A percentile compares a stretch with the other conserved stretches of the same genome.
Evolutionary conservation across 176 grass and related monocot species (phyloP).

Genomic region (Oryza meyeriana): DNA sequence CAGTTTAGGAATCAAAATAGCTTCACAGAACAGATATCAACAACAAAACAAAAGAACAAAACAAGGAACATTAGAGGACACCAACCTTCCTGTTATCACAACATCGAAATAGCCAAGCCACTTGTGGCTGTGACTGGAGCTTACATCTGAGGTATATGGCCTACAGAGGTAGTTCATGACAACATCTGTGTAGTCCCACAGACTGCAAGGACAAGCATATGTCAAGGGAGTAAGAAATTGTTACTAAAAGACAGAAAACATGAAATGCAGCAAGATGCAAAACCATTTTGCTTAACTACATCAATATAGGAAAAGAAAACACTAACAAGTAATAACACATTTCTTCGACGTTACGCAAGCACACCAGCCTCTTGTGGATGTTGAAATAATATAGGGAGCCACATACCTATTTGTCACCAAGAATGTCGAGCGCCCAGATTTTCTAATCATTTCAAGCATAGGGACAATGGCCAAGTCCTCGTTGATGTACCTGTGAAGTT

Average conservation of each 20-base stretch:
- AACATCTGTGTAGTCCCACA: slow-evolving; percentile 98
- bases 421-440: slow-evolving; percentile 86
- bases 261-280: slow-evolving; percentile 11
- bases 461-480: slow-evolving; percentile 88
- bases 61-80: neutral
- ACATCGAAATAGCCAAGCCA: slow-evolving; percentile 98
- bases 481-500: slow-evolving; percentile 80
- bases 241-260: slow-evolving; percentile 19
- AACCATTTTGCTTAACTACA: slow-evolving; percentile 1
- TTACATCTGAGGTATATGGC: slow-evolving; percentile 48
- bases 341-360: slow-evolving; percentile 21
- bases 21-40: slow-evolving; percentile 25
- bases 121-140: slow-evolving; percentile 49
- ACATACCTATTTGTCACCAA: slow-evolving; percentile 92
- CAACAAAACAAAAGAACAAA: neutral
- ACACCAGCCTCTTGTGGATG: neutral
- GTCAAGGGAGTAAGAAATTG: slow-evolving; percentile 26
- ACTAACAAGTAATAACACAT: neutral
- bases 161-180: slow-evolving; percentile 97
- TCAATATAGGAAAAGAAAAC: slow-evolving; percentile 13
- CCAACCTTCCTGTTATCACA: slow-evolving; percentile 91
- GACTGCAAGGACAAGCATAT: slow-evolving; percentile 51
- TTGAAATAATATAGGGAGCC: neutral
- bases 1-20: slow-evolving; percentile 10
- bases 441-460: slow-evolving; percentile 92